Percentiles rank a stretch among this genome's conserved stretches.
Conservation (phyloP, 495 filamentous ascomycete genomes). For the Sphaerosporella brunnea region DNA sequence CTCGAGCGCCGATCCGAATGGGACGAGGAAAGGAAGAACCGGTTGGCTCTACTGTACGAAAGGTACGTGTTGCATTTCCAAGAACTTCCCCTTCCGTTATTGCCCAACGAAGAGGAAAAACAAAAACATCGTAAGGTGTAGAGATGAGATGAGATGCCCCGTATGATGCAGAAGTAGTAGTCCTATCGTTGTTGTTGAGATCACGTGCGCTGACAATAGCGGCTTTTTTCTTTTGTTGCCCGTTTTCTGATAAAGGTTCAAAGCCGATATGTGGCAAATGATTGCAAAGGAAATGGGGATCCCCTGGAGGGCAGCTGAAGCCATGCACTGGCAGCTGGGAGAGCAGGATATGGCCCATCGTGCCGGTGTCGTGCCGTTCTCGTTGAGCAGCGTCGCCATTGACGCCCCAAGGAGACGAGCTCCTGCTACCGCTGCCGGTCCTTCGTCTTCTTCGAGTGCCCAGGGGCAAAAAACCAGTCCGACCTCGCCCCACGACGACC, state of each 20-base stretch:
- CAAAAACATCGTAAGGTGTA: no score
- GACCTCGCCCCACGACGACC: no score
- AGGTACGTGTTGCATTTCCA: slow-evolving; percentile 53
- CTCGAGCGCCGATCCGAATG: slow-evolving; percentile 76
- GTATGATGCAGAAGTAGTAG: no score
- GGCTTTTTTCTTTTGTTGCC: no score
- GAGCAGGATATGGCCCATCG: slow-evolving; percentile 82
- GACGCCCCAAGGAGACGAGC: slow-evolving; percentile 30
- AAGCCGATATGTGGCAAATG: slow-evolving; percentile 90
- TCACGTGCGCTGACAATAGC: no score
- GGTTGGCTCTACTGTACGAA: slow-evolving; percentile 82
- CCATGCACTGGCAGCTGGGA: slow-evolving; percentile 95
- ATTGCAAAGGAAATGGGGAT: slow-evolving; percentile 86
- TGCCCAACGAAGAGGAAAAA: no score
- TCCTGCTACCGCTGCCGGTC: no score
- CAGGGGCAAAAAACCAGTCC: no score
- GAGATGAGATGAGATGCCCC: no score
- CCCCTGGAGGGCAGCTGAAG: slow-evolving; percentile 88
- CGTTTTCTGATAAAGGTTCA: slow-evolving; percentile 50
- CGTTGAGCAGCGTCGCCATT: slow-evolving; percentile 42
- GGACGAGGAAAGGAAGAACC: slow-evolving; percentile 96
- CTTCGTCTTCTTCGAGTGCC: no score
- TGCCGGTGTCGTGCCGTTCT: slow-evolving; percentile 69
- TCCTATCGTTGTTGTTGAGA: no score
- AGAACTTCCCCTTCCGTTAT: no score